Percentiles rank a stretch among this genome's conserved stretches.
Evolutionary conservation across 2,329 filamentous ascomycete species (phyloP).

Genomic region (Microdochium paspali): DNA sequence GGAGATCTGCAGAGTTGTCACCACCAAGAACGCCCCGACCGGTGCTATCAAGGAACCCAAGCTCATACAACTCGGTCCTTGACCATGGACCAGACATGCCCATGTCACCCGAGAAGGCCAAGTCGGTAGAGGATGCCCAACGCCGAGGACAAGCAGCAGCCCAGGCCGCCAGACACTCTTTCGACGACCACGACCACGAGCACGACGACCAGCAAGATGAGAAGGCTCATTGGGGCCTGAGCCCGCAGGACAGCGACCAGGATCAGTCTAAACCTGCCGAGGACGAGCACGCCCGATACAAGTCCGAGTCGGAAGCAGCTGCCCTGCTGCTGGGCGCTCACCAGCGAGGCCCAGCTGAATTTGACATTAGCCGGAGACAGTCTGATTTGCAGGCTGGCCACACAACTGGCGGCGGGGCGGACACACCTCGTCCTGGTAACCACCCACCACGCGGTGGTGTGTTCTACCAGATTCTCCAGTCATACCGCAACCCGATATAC

Average conservation of each 20-base stretch:
- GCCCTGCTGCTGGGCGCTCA: neutral
- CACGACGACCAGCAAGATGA: slow-evolving; percentile 13
- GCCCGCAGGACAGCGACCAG: neutral
- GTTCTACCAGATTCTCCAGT: slow-evolving; percentile 14
- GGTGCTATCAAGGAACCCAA: slow-evolving; percentile 25
- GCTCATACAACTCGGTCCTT: slow-evolving; percentile 19
- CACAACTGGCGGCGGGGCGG: neutral
- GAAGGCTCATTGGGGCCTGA: slow-evolving; percentile 7
- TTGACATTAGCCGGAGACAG: neutral
- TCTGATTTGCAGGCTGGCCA: neutral
- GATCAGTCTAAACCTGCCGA: neutral
- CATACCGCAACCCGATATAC: slow-evolving; percentile 8
- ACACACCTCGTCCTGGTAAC: neutral
- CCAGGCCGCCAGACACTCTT: slow-evolving; percentile 19
- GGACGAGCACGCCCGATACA: neutral
- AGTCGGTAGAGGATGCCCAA: slow-evolving; percentile 24
- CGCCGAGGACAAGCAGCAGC: slow-evolving; percentile 26
- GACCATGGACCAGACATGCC: slow-evolving; percentile 10
- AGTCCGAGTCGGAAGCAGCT: neutral
- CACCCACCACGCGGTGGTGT: slow-evolving; percentile 9
- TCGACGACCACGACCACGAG: slow-evolving; percentile 12
- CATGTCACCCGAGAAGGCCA: slow-evolving; percentile 3
- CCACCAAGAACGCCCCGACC: slow-evolving; percentile 18
- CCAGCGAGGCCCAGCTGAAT: neutral
- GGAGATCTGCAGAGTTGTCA: slow-evolving; percentile 1